Evolutionary conservation across 1,284 basidiomycete species (phyloP).

Genomic region (Cryptococcus sp.): DNA sequence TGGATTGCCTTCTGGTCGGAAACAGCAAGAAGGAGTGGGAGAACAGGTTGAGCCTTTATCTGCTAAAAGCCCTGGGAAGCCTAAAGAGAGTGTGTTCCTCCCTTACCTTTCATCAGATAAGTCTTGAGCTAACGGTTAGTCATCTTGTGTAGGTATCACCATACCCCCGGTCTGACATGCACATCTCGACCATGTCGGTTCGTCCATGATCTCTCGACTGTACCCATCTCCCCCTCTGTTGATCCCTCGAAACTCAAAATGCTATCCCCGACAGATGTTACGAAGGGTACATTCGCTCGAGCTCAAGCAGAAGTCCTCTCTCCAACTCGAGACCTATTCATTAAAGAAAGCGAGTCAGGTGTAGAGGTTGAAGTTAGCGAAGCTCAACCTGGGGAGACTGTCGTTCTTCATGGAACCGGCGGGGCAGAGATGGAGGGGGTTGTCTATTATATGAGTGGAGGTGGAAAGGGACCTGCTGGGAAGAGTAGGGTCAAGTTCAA

Average conservation of each 20-base stretch:
- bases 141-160: slow-evolving; percentile 48
- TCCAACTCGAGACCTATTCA: neutral
- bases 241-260: slow-evolving; percentile 7
- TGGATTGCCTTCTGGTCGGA: slow-evolving; percentile 3
- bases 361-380: slow-evolving; percentile 10
- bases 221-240: slow-evolving; percentile 6
- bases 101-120: neutral
- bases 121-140: slow-evolving; percentile 14
- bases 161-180: slow-evolving; percentile 44
- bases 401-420: slow-evolving; percentile 21
- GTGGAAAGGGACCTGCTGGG: slow-evolving; percentile 43
- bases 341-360: neutral
- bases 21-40: neutral
- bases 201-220: slow-evolving; percentile 36
- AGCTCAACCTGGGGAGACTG: slow-evolving; percentile 29
- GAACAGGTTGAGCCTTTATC: neutral
- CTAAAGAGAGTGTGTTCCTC: slow-evolving; percentile 24
- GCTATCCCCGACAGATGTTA: slow-evolving; percentile 25
- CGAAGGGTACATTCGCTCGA: slow-evolving; percentile 40
- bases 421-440: slow-evolving; percentile 36
- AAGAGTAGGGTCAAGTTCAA: slow-evolving; percentile 42
- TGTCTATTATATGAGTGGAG: slow-evolving; percentile 46
- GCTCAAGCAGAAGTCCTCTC: slow-evolving; percentile 23
- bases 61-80: slow-evolving; percentile 1
- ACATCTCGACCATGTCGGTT: slow-evolving; percentile 49